These are phyloP conservation scores for Chrysanthemum makinoi DNA, from an alignment of 129 eudicot genomes.

Conservation along the genomic window DNA sequence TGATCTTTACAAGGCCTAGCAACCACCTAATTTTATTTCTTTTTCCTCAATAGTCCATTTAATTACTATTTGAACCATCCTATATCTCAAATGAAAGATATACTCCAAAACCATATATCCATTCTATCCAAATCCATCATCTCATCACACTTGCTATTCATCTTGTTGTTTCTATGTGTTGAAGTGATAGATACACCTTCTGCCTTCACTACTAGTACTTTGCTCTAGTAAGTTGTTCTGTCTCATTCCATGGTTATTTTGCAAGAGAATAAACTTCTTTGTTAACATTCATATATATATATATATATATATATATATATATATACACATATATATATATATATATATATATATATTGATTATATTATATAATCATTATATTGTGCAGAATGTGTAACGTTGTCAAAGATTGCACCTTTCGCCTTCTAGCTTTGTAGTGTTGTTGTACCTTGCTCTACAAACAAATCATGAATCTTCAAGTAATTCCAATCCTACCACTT, in stretches of 20 bases:
- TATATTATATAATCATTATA: neutral
- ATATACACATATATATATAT: no score
- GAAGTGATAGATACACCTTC: constrained; percentile 14
- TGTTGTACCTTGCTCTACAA: constrained; percentile 9
- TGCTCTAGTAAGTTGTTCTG: constrained; percentile 11
- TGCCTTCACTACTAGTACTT: constrained; percentile 16
- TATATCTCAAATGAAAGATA: neutral
- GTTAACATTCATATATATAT: constrained; percentile 1
- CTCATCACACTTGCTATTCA: constrained; percentile 14
- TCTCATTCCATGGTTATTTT: neutral
- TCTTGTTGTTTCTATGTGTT: constrained; percentile 11
- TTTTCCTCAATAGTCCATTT: neutral
- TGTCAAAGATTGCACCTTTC: constrained; percentile 21
- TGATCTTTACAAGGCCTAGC: constrained; percentile 16
- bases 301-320: no score
- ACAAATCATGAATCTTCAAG: constrained; percentile 28
- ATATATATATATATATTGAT: no score
- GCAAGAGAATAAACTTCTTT: neutral
- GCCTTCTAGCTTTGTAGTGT: neutral
- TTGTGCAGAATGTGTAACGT: constrained; percentile 22
- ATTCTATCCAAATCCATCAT: constrained; percentile 30
- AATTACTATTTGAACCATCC: constrained; percentile 19
- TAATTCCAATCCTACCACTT: constrained; percentile 16
- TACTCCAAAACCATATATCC: constrained; percentile 5
- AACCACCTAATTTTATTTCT: constrained; percentile 5